Evolutionary conservation across 2,329 filamentous ascomycete genomes (phyloP).

Genomic region (Lecanoromycetidae sp.): DNA sequence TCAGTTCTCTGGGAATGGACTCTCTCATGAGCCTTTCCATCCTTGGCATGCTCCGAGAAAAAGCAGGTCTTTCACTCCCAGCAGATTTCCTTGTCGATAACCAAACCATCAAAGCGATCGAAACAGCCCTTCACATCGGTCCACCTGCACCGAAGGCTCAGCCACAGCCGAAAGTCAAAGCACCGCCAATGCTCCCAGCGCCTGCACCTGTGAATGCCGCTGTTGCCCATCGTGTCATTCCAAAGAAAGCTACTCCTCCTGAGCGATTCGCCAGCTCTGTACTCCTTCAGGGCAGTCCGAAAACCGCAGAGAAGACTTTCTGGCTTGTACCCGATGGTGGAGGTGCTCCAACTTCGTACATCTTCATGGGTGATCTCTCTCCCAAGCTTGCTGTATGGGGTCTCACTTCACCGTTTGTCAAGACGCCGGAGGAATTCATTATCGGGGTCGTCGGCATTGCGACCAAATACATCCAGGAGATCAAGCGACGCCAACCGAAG

Average conservation of each 20-base stretch:
- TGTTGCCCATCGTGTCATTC: not conserved
- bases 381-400: conserved; percentile 40
- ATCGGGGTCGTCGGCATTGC: conserved; percentile 56
- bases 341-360: conserved; percentile 56
- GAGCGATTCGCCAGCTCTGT: conserved; percentile 16
- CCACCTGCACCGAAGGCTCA: not conserved
- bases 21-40: conserved; percentile 36
- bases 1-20: conserved; percentile 31
- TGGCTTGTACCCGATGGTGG: conserved; percentile 18
- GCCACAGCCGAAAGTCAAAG: not conserved
- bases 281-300: conserved; percentile 18
- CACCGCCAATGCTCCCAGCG: too few species aligned
- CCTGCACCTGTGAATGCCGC: too few species aligned
- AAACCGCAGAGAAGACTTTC: conserved; percentile 16
- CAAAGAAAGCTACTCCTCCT: conserved; percentile 6
- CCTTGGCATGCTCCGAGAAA: conserved; percentile 34
- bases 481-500: conserved; percentile 55
- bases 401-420: conserved; percentile 61
- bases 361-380: conserved; percentile 44
- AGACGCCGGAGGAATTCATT: conserved; percentile 51
- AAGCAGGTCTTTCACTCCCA: conserved; percentile 30
- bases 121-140: conserved; percentile 14
- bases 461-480: conserved; percentile 54
- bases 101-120: conserved; percentile 17
- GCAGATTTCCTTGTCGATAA: conserved; percentile 29